Conservation (phyloP, 768 basidiomycete genomes). For the Tremella yokohamensis region DNA sequence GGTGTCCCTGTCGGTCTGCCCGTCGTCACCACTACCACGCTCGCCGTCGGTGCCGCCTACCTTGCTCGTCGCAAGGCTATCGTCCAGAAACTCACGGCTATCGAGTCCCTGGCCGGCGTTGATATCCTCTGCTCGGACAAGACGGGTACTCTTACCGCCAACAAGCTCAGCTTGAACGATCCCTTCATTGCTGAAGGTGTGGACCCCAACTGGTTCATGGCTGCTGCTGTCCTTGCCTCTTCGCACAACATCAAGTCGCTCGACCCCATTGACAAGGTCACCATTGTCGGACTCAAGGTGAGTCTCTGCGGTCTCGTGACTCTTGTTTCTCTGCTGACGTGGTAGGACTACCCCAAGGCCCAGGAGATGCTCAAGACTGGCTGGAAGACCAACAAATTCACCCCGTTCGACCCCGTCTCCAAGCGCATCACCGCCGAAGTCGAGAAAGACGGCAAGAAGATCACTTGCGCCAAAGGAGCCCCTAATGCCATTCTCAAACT, state of each 20-base stretch:
- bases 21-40: slow-evolving; percentile 54
- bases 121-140: slow-evolving; percentile 53
- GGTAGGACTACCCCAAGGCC: slow-evolving; percentile 54
- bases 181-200: slow-evolving; percentile 49
- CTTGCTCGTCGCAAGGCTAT: slow-evolving; percentile 55
- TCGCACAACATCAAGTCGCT: slow-evolving; percentile 56
- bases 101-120: slow-evolving; percentile 58
- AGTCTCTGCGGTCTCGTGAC: background rate
- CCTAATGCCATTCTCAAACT: slow-evolving; percentile 57
- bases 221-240: slow-evolving; percentile 55
- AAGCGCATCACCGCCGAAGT: slow-evolving; percentile 58
- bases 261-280: slow-evolving; percentile 58
- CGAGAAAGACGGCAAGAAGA: slow-evolving; percentile 54
- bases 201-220: slow-evolving; percentile 51
- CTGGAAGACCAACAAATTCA: slow-evolving; percentile 56
- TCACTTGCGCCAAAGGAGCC: slow-evolving; percentile 56
- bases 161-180: slow-evolving; percentile 57
- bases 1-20: slow-evolving; percentile 58
- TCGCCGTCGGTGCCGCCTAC: slow-evolving; percentile 56
- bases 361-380: slow-evolving; percentile 54
- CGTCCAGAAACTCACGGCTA: slow-evolving; percentile 57
- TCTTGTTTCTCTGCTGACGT: background rate
- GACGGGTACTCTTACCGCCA: slow-evolving; percentile 56
- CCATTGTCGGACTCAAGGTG: slow-evolving; percentile 53
- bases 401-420: slow-evolving; percentile 58